Base-by-base conservation (phyloP, 352 stramenopile genomes). In the Nannochloropsis limnetica region DNA sequence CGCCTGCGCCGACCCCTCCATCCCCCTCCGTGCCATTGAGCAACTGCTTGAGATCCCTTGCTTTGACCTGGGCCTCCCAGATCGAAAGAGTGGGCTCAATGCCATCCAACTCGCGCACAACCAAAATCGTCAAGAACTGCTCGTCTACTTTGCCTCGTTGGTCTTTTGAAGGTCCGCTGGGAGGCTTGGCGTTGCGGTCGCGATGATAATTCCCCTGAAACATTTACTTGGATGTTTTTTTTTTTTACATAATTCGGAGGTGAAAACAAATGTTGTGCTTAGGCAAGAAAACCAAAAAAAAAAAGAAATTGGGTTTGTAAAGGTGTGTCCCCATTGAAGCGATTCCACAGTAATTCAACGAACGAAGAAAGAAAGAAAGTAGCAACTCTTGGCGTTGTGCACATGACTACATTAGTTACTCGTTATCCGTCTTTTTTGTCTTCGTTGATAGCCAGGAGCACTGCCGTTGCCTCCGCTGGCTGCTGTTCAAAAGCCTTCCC, bases 71-170 rank as follows among this genome's bases (percentile, higher is more conserved):
- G 61, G n/a, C n/a, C 61, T 74, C 61, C 61, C 61, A 17, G 61
- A 74, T 22, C 61, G 25, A 25, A 74, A 74, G 61, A 31, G n/a
- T 74, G 61, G 61, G 11, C 61, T 74, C 61, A 74, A 74, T 74
- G 61, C 61, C 20, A 74, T 74, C n/a, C 61, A 74, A 20, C 61
- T 74, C 1, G 61, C 61, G 22, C 61, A 74, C 61, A 74, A 9
- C 1, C 1, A 74, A 25, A 29, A 74, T 4, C 61, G 61, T 23
- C 3, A 74, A 29, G 61, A 74, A 8, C n/a, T 74, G 25, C 61
- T 74, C 61, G 61, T 29, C n/a, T 29, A 74, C 25, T 74, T 74
- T 29, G 61, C 61, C 2, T 74, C 61, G 20, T 29, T 74, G 61
- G 61, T 74, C n/a, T 29, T 74, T 22, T 29, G 11, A 74, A 74